phyloP scores from a whole-genome alignment of 805 yeast genomes.

The Lachancea cidri region DNA sequence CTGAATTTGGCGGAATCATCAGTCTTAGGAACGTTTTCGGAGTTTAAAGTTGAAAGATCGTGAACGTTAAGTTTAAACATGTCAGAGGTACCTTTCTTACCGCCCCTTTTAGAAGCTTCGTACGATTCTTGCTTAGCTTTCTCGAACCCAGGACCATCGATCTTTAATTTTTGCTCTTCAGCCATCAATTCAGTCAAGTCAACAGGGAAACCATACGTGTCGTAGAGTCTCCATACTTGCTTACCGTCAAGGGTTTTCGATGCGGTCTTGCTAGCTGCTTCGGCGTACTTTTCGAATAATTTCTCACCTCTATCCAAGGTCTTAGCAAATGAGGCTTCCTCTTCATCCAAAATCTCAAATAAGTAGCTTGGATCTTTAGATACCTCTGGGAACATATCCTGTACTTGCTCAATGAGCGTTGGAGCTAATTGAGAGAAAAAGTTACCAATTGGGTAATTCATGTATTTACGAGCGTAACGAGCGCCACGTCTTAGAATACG shows the following conservation, averaged over 20 bases:
- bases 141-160: slow-evolving; percentile 90
- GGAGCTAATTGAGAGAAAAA: slow-evolving; percentile 92
- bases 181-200: slow-evolving; percentile 98
- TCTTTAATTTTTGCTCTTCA: slow-evolving; percentile 89
- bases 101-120: slow-evolving; percentile 92
- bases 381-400: slow-evolving; percentile 89
- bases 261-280: slow-evolving; percentile 68
- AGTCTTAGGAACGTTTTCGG: slow-evolving; percentile 64
- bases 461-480: slow-evolving; percentile 91
- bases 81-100: slow-evolving; percentile 51
- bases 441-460: slow-evolving; percentile 91
- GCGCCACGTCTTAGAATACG: slow-evolving; percentile 98
- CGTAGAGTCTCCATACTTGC: slow-evolving; percentile 98
- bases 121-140: slow-evolving; percentile 81
- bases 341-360: slow-evolving; percentile 90
- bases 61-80: slow-evolving; percentile 87
- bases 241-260: slow-evolving; percentile 78
- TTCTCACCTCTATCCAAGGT: slow-evolving; percentile 98
- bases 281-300: slow-evolving; percentile 89
- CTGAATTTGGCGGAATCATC: slow-evolving; percentile 80
- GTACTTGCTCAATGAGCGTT: slow-evolving; percentile 82
- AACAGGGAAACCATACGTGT: slow-evolving; percentile 98
- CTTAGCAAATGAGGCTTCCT: slow-evolving; percentile 90
- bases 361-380: slow-evolving; percentile 64
- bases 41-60: slow-evolving; percentile 64